Evolutionary conservation across 495 filamentous ascomycete genomes (phyloP), one percentile per base, ranked within the genome.

Genomic region (Cairneyella variabilis): DNA sequence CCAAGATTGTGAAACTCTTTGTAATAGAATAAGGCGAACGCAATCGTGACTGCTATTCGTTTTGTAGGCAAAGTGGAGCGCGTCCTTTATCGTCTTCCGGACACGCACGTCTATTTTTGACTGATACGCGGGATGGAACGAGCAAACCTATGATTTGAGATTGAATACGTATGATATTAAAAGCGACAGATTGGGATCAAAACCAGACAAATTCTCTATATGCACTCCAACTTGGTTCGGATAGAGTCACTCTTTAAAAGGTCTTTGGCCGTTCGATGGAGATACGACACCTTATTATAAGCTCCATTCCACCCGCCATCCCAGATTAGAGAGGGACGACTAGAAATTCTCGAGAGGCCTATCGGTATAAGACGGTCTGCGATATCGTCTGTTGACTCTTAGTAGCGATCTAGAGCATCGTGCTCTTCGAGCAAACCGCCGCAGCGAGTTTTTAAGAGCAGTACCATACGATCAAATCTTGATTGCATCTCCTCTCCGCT

Each of bases 131-230:
- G n/a, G n/a, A n/a, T n/a, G n/a, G n/a, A n/a, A n/a, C n/a, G n/a
- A n/a, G n/a, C n/a, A n/a, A n/a, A n/a, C n/a, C n/a, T n/a, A n/a
- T n/a, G n/a, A n/a, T 34, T 58, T 49, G 23, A 63, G 26, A 14
- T 54, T 59, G 9, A 61, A 18, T 30, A 63, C 37, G 28, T 61
- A 57, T 0, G 58, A 57, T 25, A 45, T 34, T 7, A 63, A 28
- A 10, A 57, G 54, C 5, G 53, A 48, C 25, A 58, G 16, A 18
- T 61, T 54, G 8, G 58, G 54, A 41, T 63, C 60, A 43, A 63
- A 63, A 6, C 21, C 34, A 1, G 20, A 14, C 14, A 8, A 3
- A 3, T 20, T 2, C 2, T 12, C 2, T 6, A 28, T 27, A 3
- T 47, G n/a, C 9, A 14, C n/a, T 21, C 4, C 14, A 54, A 39